Base-by-base conservation (phyloP, 768 basidiomycete species). In the Nidularia sp. region DNA sequence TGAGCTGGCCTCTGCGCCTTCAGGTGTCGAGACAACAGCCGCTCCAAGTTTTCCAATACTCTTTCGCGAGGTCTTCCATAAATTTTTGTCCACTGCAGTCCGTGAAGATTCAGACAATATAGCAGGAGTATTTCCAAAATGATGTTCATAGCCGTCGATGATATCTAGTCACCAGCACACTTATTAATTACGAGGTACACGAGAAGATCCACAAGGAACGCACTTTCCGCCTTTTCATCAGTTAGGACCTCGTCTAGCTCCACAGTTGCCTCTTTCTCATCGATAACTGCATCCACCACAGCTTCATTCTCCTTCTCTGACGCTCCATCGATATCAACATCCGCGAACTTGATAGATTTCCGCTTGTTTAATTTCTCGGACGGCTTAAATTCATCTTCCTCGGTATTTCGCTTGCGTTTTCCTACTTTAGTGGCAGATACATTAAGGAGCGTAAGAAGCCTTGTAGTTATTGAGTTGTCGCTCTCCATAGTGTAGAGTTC, bases 401-500 rank as follows among this genome's bases (percentile, higher is more conserved):
- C 67, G 25, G 4, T 2, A 5, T 59, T 62, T 47, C 70, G 65
- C 60, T 79, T 83, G 25, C 81, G 70, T 61, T 87, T 91, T 31
- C 73, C 72, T 2, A 80, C 70, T 62, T 86, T 93, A 2, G 85
- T 83, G 0, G 91, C 90, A 34, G 91, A 92, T 2, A 94, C 89
- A 63, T 97, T 98, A 4, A 97, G 76, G 1, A 97, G 81, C 0
- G 94, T 96, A 31, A 97, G 69, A 1, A 97, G 81, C 47, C 84
- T 85, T 44, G 90, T 92, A 1, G 84, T 90, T 7, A 85, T 81
- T 2, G 76, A 68, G 49, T 81, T 84, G 65, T 29, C 25, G 25
- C 25, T 29, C 25, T 69, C 69, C 66, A 72, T 71, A 10, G 45
- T n/a, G 25, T 29, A 29, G 25, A 29, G 25, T 4, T 29, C 4